phyloP scores from a whole-genome alignment of 2,329 filamentous ascomycete genomes.

The Pseudonectria foliicola region DNA sequence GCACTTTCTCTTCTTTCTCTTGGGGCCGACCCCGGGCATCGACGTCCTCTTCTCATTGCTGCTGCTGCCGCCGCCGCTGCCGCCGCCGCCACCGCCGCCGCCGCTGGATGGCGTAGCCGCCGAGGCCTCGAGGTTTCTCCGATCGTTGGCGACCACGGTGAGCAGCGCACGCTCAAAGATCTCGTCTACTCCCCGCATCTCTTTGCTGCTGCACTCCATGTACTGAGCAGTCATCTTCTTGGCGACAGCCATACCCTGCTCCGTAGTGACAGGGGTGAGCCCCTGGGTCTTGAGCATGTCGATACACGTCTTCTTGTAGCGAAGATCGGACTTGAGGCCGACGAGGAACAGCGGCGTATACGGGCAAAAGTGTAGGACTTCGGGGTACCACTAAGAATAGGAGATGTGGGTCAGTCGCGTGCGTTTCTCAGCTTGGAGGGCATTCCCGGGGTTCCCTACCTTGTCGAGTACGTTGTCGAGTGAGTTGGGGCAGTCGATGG shows the following conservation, averaged over 20 bases:
- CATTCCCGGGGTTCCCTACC: conserved; percentile 43
- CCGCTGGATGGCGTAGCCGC: conserved; percentile 30
- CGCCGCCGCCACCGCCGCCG: too few relatives aligned
- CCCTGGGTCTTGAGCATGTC: conserved; percentile 98
- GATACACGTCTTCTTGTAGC: conserved; percentile 92
- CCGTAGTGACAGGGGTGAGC: conserved; percentile 84
- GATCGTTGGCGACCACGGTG: conserved; percentile 77
- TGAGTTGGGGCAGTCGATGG: conserved; percentile 97
- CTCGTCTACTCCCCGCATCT: conserved; percentile 92
- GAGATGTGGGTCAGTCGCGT: background rate
- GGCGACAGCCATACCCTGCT: conserved; percentile 83
- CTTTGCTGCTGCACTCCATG: conserved; percentile 98
- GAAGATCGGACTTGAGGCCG: conserved; percentile 93
- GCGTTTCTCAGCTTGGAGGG: conserved; percentile 13
- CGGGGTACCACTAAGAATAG: conserved; percentile 82
- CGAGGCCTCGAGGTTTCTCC: conserved; percentile 52
- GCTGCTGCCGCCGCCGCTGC: too few relatives aligned
- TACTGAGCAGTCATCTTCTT: conserved; percentile 92
- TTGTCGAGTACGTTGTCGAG: conserved; percentile 99
- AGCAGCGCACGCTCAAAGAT: conserved; percentile 91
- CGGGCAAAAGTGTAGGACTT: conserved; percentile 97
- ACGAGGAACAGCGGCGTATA: conserved; percentile 94
- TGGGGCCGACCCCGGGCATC: conserved; percentile 41
- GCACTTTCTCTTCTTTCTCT: conserved; percentile 82
- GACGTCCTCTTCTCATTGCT: conserved; percentile 27